These are phyloP conservation scores for Penicillium sp. DNA, from an alignment of 2,329 filamentous ascomycete genomes.

Conservation along the genomic window DNA sequence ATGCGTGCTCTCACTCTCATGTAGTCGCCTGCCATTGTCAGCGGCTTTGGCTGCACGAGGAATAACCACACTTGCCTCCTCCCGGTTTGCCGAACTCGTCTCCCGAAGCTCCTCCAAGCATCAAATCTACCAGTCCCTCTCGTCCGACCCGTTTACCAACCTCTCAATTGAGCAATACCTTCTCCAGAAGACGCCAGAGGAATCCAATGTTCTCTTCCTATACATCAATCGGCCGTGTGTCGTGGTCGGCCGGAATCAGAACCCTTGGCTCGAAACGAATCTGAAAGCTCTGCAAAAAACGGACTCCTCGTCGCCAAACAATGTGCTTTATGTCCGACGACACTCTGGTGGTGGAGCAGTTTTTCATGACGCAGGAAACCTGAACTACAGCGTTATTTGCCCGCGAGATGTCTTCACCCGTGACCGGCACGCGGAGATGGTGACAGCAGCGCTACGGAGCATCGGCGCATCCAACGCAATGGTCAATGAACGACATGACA, in stretches of 20 bases:
- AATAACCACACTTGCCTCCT: constrained; percentile 23
- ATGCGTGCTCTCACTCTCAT: constrained; percentile 12
- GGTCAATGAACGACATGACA: constrained; percentile 91
- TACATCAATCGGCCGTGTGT: constrained; percentile 86
- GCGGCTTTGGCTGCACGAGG: not conserved
- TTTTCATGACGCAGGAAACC: constrained; percentile 88
- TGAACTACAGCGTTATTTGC: constrained; percentile 91
- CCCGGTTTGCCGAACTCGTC: constrained; percentile 32
- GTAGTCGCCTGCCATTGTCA: not conserved
- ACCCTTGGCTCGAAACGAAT: constrained; percentile 91
- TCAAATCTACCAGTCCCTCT: constrained; percentile 69
- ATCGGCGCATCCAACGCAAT: constrained; percentile 51
- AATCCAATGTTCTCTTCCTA: constrained; percentile 76
- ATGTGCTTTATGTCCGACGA: constrained; percentile 68
- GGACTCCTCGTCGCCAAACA: constrained; percentile 23
- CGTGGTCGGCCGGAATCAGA: constrained; percentile 93
- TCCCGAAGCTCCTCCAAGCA: constrained; percentile 32
- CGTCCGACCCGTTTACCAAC: constrained; percentile 76
- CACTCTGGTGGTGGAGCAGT: constrained; percentile 88
- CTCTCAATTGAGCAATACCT: constrained; percentile 92
- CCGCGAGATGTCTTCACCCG: constrained; percentile 73
- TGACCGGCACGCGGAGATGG: constrained; percentile 86
- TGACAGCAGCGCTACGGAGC: constrained; percentile 70
- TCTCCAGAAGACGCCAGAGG: constrained; percentile 66
- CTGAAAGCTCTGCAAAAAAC: constrained; percentile 56